Evolutionary conservation across 768 basidiomycete genomes (phyloP).

Genomic region (Lactifluus echinatus): DNA sequence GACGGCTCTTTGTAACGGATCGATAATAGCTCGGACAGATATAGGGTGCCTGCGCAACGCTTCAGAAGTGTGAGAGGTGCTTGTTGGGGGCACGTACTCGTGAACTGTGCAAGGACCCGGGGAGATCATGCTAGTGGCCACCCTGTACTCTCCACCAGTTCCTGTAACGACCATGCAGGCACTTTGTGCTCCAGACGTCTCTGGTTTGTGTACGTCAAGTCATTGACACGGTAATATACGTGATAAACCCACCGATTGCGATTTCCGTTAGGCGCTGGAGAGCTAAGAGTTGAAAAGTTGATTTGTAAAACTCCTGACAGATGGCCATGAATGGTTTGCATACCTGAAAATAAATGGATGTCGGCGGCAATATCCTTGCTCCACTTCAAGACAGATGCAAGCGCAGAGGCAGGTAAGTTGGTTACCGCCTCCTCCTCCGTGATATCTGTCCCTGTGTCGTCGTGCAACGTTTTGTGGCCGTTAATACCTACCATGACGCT

Average conservation of each 20-base stretch:
- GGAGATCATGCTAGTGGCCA: slow-evolving; percentile 56
- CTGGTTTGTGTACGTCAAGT: slow-evolving; percentile 26
- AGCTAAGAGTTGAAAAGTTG: slow-evolving; percentile 26
- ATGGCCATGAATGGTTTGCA: slow-evolving; percentile 2
- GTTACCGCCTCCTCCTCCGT: slow-evolving; percentile 47
- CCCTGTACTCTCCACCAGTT: slow-evolving; percentile 62
- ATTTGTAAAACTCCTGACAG: slow-evolving; percentile 20
- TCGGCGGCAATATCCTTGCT: slow-evolving; percentile 69
- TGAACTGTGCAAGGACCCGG: slow-evolving; percentile 58
- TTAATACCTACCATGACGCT: slow-evolving; percentile 29
- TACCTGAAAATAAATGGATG: slow-evolving; percentile 58
- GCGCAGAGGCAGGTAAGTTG: slow-evolving; percentile 49
- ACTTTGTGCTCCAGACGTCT: slow-evolving; percentile 57
- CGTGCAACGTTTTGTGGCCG: slow-evolving; percentile 24
- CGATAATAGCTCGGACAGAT: slow-evolving; percentile 47
- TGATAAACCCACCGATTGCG: slow-evolving; percentile 40
- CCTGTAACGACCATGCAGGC: slow-evolving; percentile 61
- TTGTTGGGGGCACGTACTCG: slow-evolving; percentile 38
- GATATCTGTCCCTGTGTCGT: slow-evolving; percentile 28
- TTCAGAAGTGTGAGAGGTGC: background rate
- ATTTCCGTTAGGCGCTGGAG: slow-evolving; percentile 65
- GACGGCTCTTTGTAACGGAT: slow-evolving; percentile 58
- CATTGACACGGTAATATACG: background rate
- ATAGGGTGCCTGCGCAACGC: slow-evolving; percentile 41
- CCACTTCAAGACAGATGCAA: slow-evolving; percentile 64